Percentiles rank a stretch among this genome's conserved stretches.
Conservation (phyloP, 805 yeast genomes). For the Kodamaea kakaduensis region DNA sequence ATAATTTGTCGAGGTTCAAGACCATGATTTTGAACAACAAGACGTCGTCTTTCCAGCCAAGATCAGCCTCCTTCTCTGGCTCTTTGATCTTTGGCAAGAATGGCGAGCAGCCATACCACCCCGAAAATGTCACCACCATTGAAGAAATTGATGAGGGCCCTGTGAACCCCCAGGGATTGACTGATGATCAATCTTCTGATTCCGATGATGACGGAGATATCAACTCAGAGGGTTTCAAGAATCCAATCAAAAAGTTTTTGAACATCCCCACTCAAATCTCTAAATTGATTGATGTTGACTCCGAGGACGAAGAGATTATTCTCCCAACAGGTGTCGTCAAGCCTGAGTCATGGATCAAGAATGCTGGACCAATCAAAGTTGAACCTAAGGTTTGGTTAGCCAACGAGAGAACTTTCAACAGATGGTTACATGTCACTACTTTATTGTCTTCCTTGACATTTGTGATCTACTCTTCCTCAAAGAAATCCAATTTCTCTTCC, state of each 20-base stretch:
- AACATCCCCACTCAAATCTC: conserved; percentile 25
- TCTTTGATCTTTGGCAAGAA: conserved; percentile 20
- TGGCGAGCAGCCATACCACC: conserved; percentile 5
- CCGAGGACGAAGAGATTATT: conserved; percentile 77
- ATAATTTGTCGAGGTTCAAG: conserved; percentile 40
- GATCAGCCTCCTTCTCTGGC: conserved; percentile 40
- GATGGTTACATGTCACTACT: conserved; percentile 91
- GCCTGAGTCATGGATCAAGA: conserved; percentile 75
- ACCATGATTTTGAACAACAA: conserved; percentile 31
- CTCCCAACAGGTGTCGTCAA: conserved; percentile 87
- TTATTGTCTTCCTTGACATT: conserved; percentile 82
- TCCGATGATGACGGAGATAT: conserved; percentile 31
- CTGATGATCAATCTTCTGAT: conserved; percentile 26
- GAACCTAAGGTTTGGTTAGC: conserved; percentile 99
- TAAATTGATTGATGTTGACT: conserved; percentile 59
- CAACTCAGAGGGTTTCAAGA: conserved; percentile 9
- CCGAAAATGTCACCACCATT: conserved; percentile 4
- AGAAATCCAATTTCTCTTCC: conserved; percentile 56
- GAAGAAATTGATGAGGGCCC: conserved; percentile 10
- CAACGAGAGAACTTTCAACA: conserved; percentile 92
- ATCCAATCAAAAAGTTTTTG: conserved; percentile 18
- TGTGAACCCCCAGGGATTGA: conserved; percentile 10
- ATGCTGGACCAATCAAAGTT: conserved; percentile 87
- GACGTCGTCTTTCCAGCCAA: conserved; percentile 28
- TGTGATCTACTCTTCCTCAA: conserved; percentile 73